Conservation (phyloP, 768 basidiomycete species). For the Leccinum ochraceum region DNA sequence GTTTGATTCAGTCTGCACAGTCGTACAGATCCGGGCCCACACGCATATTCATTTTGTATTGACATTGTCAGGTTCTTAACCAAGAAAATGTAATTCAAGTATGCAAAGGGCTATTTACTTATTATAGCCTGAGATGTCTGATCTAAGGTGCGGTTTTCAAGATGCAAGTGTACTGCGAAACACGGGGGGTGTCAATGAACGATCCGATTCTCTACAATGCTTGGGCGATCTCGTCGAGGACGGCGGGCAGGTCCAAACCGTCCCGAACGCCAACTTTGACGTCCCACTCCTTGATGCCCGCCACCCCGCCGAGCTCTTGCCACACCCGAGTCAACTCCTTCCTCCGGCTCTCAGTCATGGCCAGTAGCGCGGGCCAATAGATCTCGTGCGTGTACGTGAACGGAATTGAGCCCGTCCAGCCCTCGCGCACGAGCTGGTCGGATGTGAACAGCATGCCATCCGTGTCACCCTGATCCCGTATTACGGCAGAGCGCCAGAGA, state of each 20-base stretch:
- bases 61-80: no score
- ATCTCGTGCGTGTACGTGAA: slow-evolving; percentile 74
- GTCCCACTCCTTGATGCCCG: slow-evolving; percentile 81
- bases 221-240: slow-evolving; percentile 4
- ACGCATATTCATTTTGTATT: no score
- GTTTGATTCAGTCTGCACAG: no score
- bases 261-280: slow-evolving; percentile 49
- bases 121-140: not conserved
- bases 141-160: not conserved
- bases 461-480: slow-evolving; percentile 17
- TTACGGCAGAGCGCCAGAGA: slow-evolving; percentile 29
- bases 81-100: not conserved
- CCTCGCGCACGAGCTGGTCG: slow-evolving; percentile 67
- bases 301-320: slow-evolving; percentile 62
- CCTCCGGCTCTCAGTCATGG: slow-evolving; percentile 52
- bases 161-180: not conserved
- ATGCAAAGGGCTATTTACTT: not conserved
- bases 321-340: slow-evolving; percentile 58
- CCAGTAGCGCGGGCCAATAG: slow-evolving; percentile 71
- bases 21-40: no score
- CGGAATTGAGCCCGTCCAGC: slow-evolving; percentile 67
- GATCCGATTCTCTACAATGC: slow-evolving; percentile 12
- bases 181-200: not conserved
- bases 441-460: slow-evolving; percentile 52
- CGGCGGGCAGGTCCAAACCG: not conserved